Conservation (phyloP, 495 filamentous ascomycete species). For the Penicillium desertorum region DNA sequence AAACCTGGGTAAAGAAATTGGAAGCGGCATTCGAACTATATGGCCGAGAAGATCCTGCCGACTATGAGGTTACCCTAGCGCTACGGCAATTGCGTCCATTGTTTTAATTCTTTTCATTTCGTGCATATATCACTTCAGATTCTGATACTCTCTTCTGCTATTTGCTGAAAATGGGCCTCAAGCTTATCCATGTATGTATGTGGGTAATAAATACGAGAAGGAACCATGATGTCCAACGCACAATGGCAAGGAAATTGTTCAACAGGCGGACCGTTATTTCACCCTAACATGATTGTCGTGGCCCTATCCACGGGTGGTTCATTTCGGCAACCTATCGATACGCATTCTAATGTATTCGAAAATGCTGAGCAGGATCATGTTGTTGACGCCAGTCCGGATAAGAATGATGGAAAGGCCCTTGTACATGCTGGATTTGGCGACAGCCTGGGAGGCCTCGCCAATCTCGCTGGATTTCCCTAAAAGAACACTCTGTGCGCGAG, state of each 20-base stretch:
- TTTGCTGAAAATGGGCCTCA: constrained; percentile 26
- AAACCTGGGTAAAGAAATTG: background rate
- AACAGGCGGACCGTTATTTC: background rate
- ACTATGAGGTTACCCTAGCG: background rate
- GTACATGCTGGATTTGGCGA: constrained; percentile 51
- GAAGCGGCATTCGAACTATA: background rate
- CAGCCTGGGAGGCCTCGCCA: constrained; percentile 44
- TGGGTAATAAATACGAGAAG: constrained; percentile 15
- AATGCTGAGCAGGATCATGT: constrained; percentile 50
- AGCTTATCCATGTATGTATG: constrained; percentile 33
- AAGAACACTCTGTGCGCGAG: constrained; percentile 48
- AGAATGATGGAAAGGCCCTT: constrained; percentile 51
- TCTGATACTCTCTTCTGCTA: constrained; percentile 22
- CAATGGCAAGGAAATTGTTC: constrained; percentile 11
- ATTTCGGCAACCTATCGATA: constrained; percentile 40
- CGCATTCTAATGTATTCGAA: constrained; percentile 47
- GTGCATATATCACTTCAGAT: background rate
- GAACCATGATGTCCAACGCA: background rate
- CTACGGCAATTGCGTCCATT: background rate
- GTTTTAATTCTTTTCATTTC: background rate
- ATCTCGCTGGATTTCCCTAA: constrained; percentile 47
- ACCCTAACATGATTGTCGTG: background rate
- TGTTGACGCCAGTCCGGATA: constrained; percentile 48
- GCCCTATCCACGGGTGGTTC: background rate
- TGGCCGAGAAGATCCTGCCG: constrained; percentile 3